Evolutionary conservation across 345 rosid genomes (phyloP), one percentile per base, ranked within the genome.

Genomic region (Combretum micranthum): DNA sequence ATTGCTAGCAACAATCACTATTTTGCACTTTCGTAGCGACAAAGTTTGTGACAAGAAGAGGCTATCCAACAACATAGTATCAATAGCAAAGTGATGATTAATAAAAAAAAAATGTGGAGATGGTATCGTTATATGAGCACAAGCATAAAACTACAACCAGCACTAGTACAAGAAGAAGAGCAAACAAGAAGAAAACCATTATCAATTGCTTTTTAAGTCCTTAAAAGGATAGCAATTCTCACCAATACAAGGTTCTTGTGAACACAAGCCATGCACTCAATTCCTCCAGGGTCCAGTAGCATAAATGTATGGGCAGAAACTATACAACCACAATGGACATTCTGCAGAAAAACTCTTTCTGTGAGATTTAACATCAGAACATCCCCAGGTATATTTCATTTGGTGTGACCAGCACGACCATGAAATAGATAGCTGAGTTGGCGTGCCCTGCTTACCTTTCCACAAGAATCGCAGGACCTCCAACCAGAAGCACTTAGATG

Each of bases 301-400:
- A 60, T 56, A 73, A 73, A 87, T 59, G 77, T 62, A 63, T 76
- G 56, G 39, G 57, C 65, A 42, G 99, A 89, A 60, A 80, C 90
- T 60, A 93, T 83, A 70, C 99, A 93, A 64, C 99, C 99, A 65
- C 99, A 93, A 62, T 93, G 99, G 59, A 93, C 74, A 50, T 66
- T 69, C 99, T 93, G 88, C 80, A 80, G 57, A 19, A 50, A 43
- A 53, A 62, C 50, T 42, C n/a, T 37, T 56, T 32, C 39, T 15
- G 55, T 52, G 46, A 50, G 43, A 12, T 52, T 19, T 57, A 65
- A 42, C 39, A 66, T 18, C 20, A 7, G 39, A 32, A 11, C 39
- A 32, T 32, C 39, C 39, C 39, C 5, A 32, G 39, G 39, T 11
- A 32, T 7, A 5, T 32, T 32, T 32, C 39, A 32, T 4, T 20